Base-by-base conservation (phyloP, 2,329 filamentous ascomycete genomes). In the Mariannaea elegans region DNA sequence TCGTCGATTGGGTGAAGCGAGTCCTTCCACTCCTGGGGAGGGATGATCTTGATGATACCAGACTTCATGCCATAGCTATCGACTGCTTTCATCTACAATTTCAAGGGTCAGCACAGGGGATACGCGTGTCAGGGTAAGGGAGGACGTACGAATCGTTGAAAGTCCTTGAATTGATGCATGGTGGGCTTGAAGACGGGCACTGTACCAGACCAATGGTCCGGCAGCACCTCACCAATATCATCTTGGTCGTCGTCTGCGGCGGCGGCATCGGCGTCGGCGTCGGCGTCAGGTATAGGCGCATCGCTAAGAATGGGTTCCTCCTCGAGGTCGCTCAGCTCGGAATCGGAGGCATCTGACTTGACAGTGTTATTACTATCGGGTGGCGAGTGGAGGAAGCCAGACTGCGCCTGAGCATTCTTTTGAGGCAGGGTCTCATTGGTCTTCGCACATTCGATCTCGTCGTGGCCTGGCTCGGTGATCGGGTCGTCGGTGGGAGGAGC, bases 31-130 rank as follows among this genome's bases (percentile, higher is more conserved):
- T 98, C 94, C 71, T 90, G 81, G 1, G 95, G 95, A 24, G 95
- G 94, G 52, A 98, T 90, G 59, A 99, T 90, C 79, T 99, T 98
- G 73, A 98, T 88, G 70, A 99, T 97, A 32, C 95, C 95, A 19
- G 93, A 95, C 78, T 93, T 92, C 95, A 99, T 99, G 71, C 95
- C 95, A 75, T 97, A 97, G 65, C 88, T 87, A 76, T 99, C 92
- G 63, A 99, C 87, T 77, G 92, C 94, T 73, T 89, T 87, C 83
- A 90, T 89, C 87, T 90, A 59, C 16, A 41, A 47, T 42, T 7
- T 36, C 48, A 66, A 55, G 52, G 56, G 73, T 76, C 63, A 77
- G 75, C 61, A 64, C 36, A 53, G 24, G 31, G 21, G 16, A 42
- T 29, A 32, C 36, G 52, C 52, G 32, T 29, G 23, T n/a, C 24